These are phyloP conservation scores for Phytophthora tentaculata DNA, from an alignment of 352 stramenopile genomes.

Conservation along the genomic window DNA sequence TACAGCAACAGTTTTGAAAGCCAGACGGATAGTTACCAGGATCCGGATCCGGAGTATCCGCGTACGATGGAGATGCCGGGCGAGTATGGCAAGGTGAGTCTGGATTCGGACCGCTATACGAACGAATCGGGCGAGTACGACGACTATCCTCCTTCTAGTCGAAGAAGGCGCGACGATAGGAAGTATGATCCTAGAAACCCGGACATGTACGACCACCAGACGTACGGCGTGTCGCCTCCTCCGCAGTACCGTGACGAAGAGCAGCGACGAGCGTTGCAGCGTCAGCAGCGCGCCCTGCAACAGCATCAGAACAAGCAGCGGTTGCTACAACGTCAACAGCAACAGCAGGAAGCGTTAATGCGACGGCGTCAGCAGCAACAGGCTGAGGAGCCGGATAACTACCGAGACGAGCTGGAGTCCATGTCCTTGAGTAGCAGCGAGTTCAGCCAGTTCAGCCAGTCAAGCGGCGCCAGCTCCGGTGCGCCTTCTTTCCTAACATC, in stretches of 20 bases:
- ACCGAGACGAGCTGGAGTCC: slow-evolving; percentile 16
- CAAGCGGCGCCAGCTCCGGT: slow-evolving; percentile 23
- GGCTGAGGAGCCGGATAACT: slow-evolving; percentile 19
- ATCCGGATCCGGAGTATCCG: slow-evolving; percentile 33
- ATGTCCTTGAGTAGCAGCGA: slow-evolving; percentile 31
- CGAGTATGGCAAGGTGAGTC: slow-evolving; percentile 17
- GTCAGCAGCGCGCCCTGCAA: slow-evolving; percentile 40
- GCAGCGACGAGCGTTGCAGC: slow-evolving; percentile 32
- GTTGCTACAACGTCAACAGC: slow-evolving; percentile 34
- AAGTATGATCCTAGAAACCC: slow-evolving; percentile 36
- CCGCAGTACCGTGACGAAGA: slow-evolving; percentile 29
- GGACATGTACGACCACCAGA: slow-evolving; percentile 36
- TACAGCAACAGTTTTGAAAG: slow-evolving; percentile 32
- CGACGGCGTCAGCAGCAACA: slow-evolving; percentile 25
- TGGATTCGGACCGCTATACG: slow-evolving; percentile 27
- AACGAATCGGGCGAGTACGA: slow-evolving; percentile 32
- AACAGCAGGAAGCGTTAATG: slow-evolving; percentile 31
- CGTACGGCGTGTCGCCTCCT: slow-evolving; percentile 24
- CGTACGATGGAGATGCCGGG: slow-evolving; percentile 31
- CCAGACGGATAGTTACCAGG: slow-evolving; percentile 31
- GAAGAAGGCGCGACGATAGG: slow-evolving; percentile 25
- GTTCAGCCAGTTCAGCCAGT: slow-evolving; percentile 47
- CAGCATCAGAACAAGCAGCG: slow-evolving; percentile 37
- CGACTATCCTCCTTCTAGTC: slow-evolving; percentile 21
- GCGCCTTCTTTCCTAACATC: slow-evolving; percentile 46